Evolutionary conservation across 768 basidiomycete genomes (phyloP).

Genomic region (Lactarius pseudohatsudake): DNA sequence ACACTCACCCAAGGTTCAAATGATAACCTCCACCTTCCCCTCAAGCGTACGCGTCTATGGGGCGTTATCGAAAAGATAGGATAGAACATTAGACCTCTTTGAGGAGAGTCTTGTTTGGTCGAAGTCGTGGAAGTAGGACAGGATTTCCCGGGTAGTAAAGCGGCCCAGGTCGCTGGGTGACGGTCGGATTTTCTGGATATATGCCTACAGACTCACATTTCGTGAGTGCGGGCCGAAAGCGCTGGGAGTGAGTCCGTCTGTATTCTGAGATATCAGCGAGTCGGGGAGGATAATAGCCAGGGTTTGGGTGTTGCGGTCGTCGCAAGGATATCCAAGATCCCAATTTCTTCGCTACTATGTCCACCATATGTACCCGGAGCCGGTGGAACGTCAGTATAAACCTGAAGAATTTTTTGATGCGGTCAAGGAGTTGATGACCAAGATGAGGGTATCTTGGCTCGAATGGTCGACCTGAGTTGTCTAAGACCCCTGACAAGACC

Average conservation of each 20-base stretch:
- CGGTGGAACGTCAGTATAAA: not conserved
- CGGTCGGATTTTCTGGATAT: slow-evolving; percentile 13
- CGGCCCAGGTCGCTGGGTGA: slow-evolving; percentile 63
- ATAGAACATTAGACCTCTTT: slow-evolving; percentile 66
- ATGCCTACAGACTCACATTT: slow-evolving; percentile 6
- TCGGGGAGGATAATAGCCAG: too few relatives aligned
- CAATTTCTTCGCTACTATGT: too few relatives aligned
- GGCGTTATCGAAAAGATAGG: slow-evolving; percentile 34
- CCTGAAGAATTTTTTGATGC: not conserved
- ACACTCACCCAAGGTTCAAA: slow-evolving; percentile 25
- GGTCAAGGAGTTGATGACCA: not conserved
- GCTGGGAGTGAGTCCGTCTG: not conserved
- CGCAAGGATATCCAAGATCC: too few relatives aligned
- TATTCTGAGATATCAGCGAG: too few relatives aligned
- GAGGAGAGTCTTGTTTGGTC: slow-evolving; percentile 60
- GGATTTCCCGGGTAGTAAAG: slow-evolving; percentile 57
- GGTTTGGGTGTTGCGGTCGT: too few relatives aligned
- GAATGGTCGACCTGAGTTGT: not conserved
- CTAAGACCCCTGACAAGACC: not conserved
- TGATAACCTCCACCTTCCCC: slow-evolving; percentile 30
- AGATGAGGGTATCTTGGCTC: not conserved
- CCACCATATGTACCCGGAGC: not conserved
- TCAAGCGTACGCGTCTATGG: slow-evolving; percentile 15
- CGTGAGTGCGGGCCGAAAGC: not conserved
- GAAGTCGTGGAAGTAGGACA: slow-evolving; percentile 56